Base-by-base conservation (phyloP, 192 early-diverging fungal species). In the Umbelopsis vinacea region DNA sequence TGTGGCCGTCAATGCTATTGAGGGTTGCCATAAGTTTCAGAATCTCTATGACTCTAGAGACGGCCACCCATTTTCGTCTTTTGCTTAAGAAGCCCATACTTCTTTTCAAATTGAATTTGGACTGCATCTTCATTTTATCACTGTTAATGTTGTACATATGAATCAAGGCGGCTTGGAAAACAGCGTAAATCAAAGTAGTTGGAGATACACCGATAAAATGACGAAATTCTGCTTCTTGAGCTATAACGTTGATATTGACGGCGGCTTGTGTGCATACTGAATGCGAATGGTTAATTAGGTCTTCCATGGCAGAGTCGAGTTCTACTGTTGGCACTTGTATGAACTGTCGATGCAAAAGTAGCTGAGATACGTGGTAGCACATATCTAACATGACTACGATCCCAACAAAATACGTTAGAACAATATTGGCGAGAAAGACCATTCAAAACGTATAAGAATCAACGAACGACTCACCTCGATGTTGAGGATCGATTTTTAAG, bases 301-400 rank as follows among this genome's bases (percentile, higher is more conserved):
- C 33, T 11, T 71, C 35, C 68, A 74, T 46, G 21, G 46, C 40
- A 40, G 11, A 9, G 3, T 52, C 21, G n/a, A n/a, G n/a, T 23
- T 29, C 37, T 5, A 21, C n/a, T 23, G 52, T 67, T 22, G 81
- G 70, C 4, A 75, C 37, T n/a, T 73, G 57, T 71, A 83, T 79
- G 60, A 83, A 87, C 1, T 83, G 85, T 38, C 84, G 76, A 76
- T 87, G 85, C 21, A 87, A 47, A 12, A 87, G 55, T 52, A 83
- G 74, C 66, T 85, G 68, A 8, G 69, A 55, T 0, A 54, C 66
- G 47, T 72, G 43, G 21, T 66, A 72, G 35, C 46, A 72, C 17
- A 66, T 35, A 17, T 46, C 53, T 0, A 72, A 46, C 55, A 35
- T 63, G 0, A 57, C 71, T 72, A 24, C 35, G 17, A 5, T 37